Evolutionary conservation across 441 rosid species (phyloP).

Genomic region (Corymbia calophylla): DNA sequence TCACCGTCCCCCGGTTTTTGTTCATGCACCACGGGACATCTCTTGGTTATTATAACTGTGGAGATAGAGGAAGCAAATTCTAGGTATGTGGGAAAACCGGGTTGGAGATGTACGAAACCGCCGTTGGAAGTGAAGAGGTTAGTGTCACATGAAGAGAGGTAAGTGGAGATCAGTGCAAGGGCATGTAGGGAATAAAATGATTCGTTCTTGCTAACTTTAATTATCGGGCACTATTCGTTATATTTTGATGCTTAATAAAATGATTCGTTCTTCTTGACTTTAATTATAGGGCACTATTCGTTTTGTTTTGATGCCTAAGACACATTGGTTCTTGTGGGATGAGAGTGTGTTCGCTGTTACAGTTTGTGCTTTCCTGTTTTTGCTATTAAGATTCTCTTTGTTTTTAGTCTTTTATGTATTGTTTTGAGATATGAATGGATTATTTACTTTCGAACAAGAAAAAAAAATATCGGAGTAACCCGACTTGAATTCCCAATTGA

Average conservation of each 20-base stretch:
- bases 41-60: background rate
- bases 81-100: background rate
- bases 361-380: too few relatives aligned
- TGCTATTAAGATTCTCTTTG: too few relatives aligned
- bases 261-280: too few relatives aligned
- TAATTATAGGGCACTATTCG: too few relatives aligned
- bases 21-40: background rate
- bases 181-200: background rate
- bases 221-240: too few relatives aligned
- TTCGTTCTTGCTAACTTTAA: too few relatives aligned
- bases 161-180: background rate
- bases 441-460: background rate
- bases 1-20: background rate
- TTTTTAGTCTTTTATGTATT: too few relatives aligned
- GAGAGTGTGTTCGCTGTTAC: rapidly evolving
- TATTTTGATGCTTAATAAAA: too few relatives aligned
- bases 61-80: background rate
- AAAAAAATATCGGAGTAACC: background rate
- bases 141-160: background rate
- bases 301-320: background rate
- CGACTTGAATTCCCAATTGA: rapidly evolving
- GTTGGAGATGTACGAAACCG: background rate
- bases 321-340: too few relatives aligned
- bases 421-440: too few relatives aligned
- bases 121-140: background rate